Conservation (phyloP, 768 basidiomycete genomes). For the Suillus discolor region DNA sequence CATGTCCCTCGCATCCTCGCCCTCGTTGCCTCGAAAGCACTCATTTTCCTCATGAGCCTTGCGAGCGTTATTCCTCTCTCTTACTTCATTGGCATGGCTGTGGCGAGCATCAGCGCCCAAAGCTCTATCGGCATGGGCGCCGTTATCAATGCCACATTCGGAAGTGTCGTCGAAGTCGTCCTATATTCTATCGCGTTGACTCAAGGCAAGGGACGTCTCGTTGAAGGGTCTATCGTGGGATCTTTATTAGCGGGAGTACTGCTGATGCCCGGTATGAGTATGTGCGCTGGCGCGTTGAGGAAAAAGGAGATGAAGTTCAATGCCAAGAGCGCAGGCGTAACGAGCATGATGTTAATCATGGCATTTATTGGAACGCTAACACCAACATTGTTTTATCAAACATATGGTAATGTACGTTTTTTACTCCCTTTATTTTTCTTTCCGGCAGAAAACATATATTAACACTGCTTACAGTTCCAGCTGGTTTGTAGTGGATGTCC, state of each 20-base stretch:
- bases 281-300: conserved; percentile 87
- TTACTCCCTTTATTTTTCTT: conserved; percentile 4
- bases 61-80: conserved; percentile 94
- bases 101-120: conserved; percentile 98
- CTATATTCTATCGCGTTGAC: conserved; percentile 88
- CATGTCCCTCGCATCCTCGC: conserved; percentile 67
- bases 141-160: conserved; percentile 98
- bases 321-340: conserved; percentile 98
- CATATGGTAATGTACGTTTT: conserved; percentile 89
- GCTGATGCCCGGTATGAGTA: conserved; percentile 95
- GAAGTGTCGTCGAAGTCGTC: conserved; percentile 97
- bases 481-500: conserved; percentile 85
- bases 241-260: conserved; percentile 93
- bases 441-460: conserved; percentile 1
- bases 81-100: conserved; percentile 99
- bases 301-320: conserved; percentile 98
- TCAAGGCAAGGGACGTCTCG: conserved; percentile 90
- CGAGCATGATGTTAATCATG: conserved; percentile 99
- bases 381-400: conserved; percentile 97
- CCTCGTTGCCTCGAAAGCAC: conserved; percentile 67
- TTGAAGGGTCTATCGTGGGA: conserved; percentile 96
- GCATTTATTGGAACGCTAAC: conserved; percentile 96
- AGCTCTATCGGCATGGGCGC: conserved; percentile 99
- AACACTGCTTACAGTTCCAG: conserved; percentile 66
- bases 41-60: conserved; percentile 84